Evolutionary conservation across 2,329 filamentous ascomycete species (phyloP).

Genomic region (Epichloe brachyelytri): DNA sequence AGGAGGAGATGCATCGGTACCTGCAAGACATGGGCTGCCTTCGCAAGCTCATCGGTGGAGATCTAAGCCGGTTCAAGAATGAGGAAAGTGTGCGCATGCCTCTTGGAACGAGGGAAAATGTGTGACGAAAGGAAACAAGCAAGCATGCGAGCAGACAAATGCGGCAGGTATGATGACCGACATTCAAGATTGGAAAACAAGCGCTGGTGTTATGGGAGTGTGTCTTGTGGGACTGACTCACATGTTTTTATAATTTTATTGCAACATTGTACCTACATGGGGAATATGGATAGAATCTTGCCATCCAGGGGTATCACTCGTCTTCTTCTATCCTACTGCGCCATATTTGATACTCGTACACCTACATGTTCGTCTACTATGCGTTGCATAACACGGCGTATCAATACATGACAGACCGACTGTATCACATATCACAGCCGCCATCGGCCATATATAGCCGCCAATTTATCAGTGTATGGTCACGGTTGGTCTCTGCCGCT

Average conservation of each 20-base stretch:
- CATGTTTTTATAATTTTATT: neutral
- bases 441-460: neutral
- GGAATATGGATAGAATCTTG: neutral
- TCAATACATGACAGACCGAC: too few relatives aligned
- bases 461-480: neutral
- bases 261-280: neutral
- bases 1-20: slow-evolving; percentile 75
- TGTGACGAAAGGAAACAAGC: slow-evolving; percentile 9
- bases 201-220: slow-evolving; percentile 7
- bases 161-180: neutral
- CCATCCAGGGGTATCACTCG: too few relatives aligned
- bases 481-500: neutral
- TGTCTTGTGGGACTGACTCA: neutral
- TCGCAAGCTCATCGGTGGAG: slow-evolving; percentile 53
- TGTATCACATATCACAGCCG: neutral
- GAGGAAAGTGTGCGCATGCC: slow-evolving; percentile 43
- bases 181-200: slow-evolving; percentile 1
- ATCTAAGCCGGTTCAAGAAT: slow-evolving; percentile 55
- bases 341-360: too few relatives aligned
- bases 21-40: slow-evolving; percentile 70
- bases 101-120: slow-evolving; percentile 31
- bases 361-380: too few relatives aligned
- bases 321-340: too few relatives aligned
- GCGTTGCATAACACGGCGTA: too few relatives aligned
- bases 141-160: neutral